These are phyloP conservation scores for Russula virescens DNA, from an alignment of 768 basidiomycete genomes.

Conservation along the genomic window DNA sequence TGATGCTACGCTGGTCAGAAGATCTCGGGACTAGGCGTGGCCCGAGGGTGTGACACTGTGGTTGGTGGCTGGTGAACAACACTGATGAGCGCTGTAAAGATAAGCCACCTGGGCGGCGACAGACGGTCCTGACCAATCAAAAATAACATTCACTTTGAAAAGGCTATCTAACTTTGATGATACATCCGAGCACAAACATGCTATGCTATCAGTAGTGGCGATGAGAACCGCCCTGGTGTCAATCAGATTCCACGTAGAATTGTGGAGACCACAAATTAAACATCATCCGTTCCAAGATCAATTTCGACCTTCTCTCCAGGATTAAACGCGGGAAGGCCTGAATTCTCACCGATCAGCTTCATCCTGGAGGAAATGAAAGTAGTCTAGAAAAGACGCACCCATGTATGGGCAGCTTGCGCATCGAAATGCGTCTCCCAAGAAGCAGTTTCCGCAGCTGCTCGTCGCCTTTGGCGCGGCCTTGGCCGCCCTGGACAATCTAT, in stretches of 20 bases:
- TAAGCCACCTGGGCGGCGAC: too few species aligned
- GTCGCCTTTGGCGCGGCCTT: conserved; percentile 79
- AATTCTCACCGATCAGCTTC: conserved; percentile 6
- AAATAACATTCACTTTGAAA: background rate
- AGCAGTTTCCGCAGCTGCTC: conserved; percentile 96
- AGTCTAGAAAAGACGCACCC: conserved; percentile 50
- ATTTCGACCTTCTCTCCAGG: conserved; percentile 98
- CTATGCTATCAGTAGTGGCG: background rate
- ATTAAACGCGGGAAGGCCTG: conserved; percentile 95
- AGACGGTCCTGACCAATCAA: too few species aligned
- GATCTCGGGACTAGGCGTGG: too few species aligned
- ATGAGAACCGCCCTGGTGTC: background rate
- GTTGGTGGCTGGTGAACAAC: too few species aligned
- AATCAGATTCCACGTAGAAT: background rate
- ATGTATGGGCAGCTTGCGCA: conserved; percentile 95
- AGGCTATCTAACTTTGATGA: background rate
- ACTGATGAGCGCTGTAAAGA: too few species aligned
- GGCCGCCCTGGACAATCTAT: conserved; percentile 58
- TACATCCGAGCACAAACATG: background rate
- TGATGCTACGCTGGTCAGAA: background rate
- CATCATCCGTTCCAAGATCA: conserved; percentile 82
- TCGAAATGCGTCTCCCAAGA: conserved; percentile 95
- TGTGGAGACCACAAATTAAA: conserved; percentile 35
- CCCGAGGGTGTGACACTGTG: too few species aligned
- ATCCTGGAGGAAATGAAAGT: background rate